Conservation (phyloP, 495 filamentous ascomycete genomes). For the Penicillium pulvis region DNA sequence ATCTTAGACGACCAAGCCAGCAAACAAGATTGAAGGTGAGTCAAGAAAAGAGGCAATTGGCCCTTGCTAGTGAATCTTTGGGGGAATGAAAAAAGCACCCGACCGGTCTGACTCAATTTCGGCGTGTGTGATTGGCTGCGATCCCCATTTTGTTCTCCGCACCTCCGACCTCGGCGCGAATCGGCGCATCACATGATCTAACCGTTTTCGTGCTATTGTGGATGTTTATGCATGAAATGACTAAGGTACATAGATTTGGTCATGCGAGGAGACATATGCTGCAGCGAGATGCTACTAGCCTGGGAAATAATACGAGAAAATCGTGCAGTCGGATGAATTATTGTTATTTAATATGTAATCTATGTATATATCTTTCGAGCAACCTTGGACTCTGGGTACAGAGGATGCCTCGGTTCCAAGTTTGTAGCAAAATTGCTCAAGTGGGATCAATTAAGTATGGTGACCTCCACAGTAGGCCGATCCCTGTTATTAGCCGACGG, state of each 20-base stretch:
- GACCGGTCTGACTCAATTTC: slow-evolving; percentile 32
- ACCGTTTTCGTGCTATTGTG: slow-evolving; percentile 8
- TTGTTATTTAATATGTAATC: no score
- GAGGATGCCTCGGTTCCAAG: no score
- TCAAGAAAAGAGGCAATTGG: slow-evolving; percentile 27
- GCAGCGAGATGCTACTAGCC: neutral
- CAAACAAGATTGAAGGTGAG: slow-evolving; percentile 16
- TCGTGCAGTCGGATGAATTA: no score
- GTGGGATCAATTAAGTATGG: neutral
- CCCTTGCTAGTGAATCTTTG: slow-evolving; percentile 23
- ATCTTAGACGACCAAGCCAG: slow-evolving; percentile 35
- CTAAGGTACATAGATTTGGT: neutral
- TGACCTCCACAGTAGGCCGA: neutral
- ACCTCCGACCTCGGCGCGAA: slow-evolving; percentile 39
- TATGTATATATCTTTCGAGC: neutral
- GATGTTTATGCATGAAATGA: slow-evolving; percentile 1
- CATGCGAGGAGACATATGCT: neutral
- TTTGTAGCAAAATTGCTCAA: no score
- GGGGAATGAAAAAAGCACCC: slow-evolving; percentile 30
- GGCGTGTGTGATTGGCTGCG: slow-evolving; percentile 29
- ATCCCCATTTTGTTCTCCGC: slow-evolving; percentile 17
- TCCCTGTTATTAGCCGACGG: slow-evolving; percentile 8
- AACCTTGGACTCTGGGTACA: neutral
- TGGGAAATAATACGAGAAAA: neutral
- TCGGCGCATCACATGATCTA: slow-evolving; percentile 10